These are phyloP conservation scores for Crithidia bombi DNA, from an alignment of 208 protist species.

Conservation along the genomic window DNA sequence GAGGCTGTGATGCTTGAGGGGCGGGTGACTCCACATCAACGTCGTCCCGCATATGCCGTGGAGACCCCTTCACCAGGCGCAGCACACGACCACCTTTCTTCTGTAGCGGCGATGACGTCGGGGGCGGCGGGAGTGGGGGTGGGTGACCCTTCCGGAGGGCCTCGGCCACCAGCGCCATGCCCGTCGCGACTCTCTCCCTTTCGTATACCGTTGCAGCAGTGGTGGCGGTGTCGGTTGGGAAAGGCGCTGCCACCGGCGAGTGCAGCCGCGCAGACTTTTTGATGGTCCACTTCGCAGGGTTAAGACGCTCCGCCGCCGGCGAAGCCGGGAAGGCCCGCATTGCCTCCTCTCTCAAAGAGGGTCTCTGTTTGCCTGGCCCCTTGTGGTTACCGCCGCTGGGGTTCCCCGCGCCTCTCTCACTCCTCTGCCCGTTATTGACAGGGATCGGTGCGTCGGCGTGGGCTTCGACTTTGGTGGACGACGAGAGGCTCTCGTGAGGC, in stretches of 20 bases:
- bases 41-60: background rate
- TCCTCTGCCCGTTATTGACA: background rate
- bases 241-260: background rate
- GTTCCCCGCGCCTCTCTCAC: background rate
- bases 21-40: no score
- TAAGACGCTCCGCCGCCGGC: background rate
- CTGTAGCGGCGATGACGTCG: background rate
- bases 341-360: background rate
- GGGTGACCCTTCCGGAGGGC: background rate
- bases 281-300: background rate
- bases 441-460: background rate
- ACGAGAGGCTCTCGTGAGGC: background rate
- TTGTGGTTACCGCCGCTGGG: background rate
- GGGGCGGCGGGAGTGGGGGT: background rate
- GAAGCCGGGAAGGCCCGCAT: slow-evolving; percentile 1
- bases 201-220: background rate
- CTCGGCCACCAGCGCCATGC: background rate
- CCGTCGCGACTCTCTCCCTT: background rate
- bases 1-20: no score
- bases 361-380: background rate
- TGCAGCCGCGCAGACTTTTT: background rate
- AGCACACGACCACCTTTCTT: background rate
- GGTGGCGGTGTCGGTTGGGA: background rate
- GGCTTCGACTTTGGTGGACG: background rate
- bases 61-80: background rate